phyloP scores from a whole-genome alignment of 192 early-diverging fungal species.

The Podochytrium sp. region DNA sequence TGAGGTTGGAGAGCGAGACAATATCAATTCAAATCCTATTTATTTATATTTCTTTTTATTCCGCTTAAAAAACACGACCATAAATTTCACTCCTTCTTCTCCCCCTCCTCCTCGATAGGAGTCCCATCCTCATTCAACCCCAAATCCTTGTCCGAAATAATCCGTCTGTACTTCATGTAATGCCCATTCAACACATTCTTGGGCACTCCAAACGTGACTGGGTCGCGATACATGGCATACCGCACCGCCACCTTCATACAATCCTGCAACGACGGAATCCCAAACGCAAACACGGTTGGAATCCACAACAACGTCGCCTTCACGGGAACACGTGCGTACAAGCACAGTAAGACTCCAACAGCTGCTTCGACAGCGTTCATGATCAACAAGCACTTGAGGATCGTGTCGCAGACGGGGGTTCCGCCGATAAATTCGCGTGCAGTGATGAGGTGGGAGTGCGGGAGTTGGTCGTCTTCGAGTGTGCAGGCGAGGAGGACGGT shows the following conservation, averaged over 20 bases:
- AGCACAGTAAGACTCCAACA: conserved; percentile 20
- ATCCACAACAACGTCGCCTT: conserved; percentile 15
- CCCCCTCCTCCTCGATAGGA: neutral
- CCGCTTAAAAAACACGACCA: too few species aligned
- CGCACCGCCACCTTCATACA: conserved; percentile 34
- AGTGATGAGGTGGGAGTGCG: conserved; percentile 1
- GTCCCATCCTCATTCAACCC: conserved; percentile 17
- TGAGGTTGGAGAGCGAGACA: conserved; percentile 15
- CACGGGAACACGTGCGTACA: conserved; percentile 21
- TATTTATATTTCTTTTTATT: too few species aligned
- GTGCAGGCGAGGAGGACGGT: neutral
- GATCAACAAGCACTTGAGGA: conserved; percentile 7
- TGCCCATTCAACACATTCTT: conserved; percentile 31
- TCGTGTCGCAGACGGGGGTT: neutral
- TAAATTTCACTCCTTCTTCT: neutral
- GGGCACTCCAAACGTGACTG: conserved; percentile 37
- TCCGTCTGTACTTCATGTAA: conserved; percentile 33
- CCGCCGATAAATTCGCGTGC: conserved; percentile 7
- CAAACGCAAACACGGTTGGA: conserved; percentile 37
- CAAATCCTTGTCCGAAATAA: conserved; percentile 27
- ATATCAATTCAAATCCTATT: too few species aligned
- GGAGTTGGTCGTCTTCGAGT: conserved; percentile 26
- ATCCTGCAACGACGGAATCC: conserved; percentile 32
- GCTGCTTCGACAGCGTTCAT: conserved; percentile 23
- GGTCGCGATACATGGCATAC: conserved; percentile 19